phyloP scores from a whole-genome alignment of 352 stramenopile genomes.

The Globisporangium nunn region DNA sequence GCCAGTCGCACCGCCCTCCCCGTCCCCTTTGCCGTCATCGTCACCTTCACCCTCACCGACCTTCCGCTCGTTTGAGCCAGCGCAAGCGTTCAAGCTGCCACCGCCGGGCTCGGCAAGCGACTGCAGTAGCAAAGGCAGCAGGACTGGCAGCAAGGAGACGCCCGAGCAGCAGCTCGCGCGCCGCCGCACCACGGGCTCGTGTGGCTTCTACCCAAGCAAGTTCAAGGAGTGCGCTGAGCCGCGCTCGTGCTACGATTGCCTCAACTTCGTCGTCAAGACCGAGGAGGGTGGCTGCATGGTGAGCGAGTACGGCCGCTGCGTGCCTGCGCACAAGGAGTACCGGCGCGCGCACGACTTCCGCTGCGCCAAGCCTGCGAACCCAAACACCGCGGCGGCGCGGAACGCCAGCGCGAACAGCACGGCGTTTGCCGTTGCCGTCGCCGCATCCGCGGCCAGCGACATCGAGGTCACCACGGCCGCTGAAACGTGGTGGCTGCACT shows the following conservation, averaged over 20 bases:
- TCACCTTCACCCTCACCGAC: background rate
- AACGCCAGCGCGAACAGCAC: background rate
- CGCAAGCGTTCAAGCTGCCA: background rate
- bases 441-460: background rate
- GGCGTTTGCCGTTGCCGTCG: background rate
- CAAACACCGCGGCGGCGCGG: background rate
- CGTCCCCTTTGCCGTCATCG: background rate
- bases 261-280: slow-evolving; percentile 34
- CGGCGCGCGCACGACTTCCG: slow-evolving; percentile 9
- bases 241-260: slow-evolving; percentile 42
- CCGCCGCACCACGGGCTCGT: slow-evolving; percentile 27
- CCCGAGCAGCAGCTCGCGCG: slow-evolving; percentile 12
- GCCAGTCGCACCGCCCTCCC: slow-evolving; percentile 12
- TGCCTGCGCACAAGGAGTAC: slow-evolving; percentile 2
- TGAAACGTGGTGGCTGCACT: slow-evolving; percentile 5
- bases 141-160: slow-evolving; percentile 5
- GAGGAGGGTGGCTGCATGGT: slow-evolving; percentile 33
- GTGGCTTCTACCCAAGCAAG: slow-evolving; percentile 32
- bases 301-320: slow-evolving; percentile 16
- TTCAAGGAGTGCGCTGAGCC: slow-evolving; percentile 29
- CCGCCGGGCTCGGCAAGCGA: background rate
- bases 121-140: slow-evolving; percentile 2
- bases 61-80: background rate
- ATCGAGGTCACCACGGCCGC: background rate
- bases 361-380: slow-evolving; percentile 5